Conservation (phyloP, 2,329 filamentous ascomycete species). For the Fusarium domesticum region DNA sequence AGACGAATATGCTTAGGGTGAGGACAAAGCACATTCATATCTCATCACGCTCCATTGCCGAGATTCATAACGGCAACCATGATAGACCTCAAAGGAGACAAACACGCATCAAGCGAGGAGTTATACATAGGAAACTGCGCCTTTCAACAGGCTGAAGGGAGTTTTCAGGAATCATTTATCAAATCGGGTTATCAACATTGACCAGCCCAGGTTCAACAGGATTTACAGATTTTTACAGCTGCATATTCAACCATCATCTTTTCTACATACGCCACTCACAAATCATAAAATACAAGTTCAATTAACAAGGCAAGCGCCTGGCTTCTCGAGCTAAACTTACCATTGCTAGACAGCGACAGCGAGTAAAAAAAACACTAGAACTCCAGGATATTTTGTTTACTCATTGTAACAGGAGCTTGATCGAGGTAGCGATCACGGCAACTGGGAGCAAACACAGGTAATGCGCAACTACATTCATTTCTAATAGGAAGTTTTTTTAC, state of each 20-base stretch:
- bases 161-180: slow-evolving; percentile 15
- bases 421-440: too few relatives aligned
- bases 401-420: too few relatives aligned
- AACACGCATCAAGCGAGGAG: slow-evolving; percentile 15
- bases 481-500: too few relatives aligned
- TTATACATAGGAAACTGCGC: slow-evolving; percentile 20
- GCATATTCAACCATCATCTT: too few relatives aligned
- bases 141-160: slow-evolving; percentile 31
- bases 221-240: slow-evolving; percentile 15
- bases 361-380: too few relatives aligned
- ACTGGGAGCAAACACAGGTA: too few relatives aligned
- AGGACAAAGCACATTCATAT: slow-evolving; percentile 4
- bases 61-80: neutral
- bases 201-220: slow-evolving; percentile 12
- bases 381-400: too few relatives aligned
- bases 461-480: too few relatives aligned
- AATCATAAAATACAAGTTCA: slow-evolving; percentile 13
- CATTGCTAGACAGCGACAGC: too few relatives aligned
- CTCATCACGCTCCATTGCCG: neutral
- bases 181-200: slow-evolving; percentile 20
- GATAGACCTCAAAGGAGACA: neutral
- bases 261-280: neutral
- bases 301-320: too few relatives aligned
- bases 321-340: too few relatives aligned
- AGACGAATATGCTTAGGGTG: slow-evolving; percentile 7